Evolutionary conservation across 352 stramenopile species (phyloP), one percentile per base, ranked within the genome.

Genomic region (Blastocystis sp.): DNA sequence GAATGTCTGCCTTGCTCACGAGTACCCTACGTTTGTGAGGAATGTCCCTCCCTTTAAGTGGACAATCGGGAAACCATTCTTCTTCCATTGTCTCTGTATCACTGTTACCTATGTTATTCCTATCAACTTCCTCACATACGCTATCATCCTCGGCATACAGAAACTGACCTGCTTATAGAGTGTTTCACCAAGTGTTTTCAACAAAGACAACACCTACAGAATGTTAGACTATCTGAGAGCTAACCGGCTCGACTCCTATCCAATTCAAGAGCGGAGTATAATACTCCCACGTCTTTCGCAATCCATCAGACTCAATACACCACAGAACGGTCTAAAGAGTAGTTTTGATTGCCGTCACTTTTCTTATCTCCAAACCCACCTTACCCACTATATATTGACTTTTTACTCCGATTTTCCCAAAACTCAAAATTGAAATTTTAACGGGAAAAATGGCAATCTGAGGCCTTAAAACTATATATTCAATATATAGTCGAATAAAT

Each of bases 31-130:
- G 24, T 88, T 76, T 38, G n/a, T 88, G 10, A 70, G 38, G 21
- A 71, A 71, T 19, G 78, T 88, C 48, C 66, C 63, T 62, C 78
- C 78, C 61, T 88, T 77, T 28, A 88, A 88, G 66, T 88, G 60
- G 57, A 48, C 78, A 6, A 69, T 84, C 48, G 60, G 60, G 10
- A 84, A 84, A 48, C 52, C 52, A 38, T 84, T 84, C 43, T 40
- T 68, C 40, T 54, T 69, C 28, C 60, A 84, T 57, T 61, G 57
- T 10, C 21, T 66, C 11, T 54, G 38, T 42, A 28, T 84, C n/a
- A 70, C 60, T 69, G 21, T 84, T 10, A 42, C 24, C 34, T 84
- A 84, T 28, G 28, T 84, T 24, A 38, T 84, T 59, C 74, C 74
- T 54, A 57, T 84, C 17, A 84, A 84, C 40, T 64, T 84, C 24